Base-by-base conservation (phyloP, 2,329 filamentous ascomycete species). In the Albifimbria verrucaria region DNA sequence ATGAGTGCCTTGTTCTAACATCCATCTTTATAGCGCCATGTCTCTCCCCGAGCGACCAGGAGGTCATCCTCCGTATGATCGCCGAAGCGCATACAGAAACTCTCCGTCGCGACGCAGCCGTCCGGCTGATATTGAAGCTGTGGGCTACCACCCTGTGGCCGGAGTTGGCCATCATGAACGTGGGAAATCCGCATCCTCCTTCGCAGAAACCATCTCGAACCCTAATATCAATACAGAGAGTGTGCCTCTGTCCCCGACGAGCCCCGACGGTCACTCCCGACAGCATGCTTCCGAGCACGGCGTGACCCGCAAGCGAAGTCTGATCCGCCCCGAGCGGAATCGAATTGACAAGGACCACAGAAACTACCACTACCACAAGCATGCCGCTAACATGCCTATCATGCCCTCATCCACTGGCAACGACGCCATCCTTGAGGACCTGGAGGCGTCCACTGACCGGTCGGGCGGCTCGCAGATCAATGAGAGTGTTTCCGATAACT, bases 281-380 rank as follows among this genome's bases (percentile, higher is more conserved):
- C 59, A 62, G 32, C 58, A 53, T 17, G 56, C 57, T 42, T 57
- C 59, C 55, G 64, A 73, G 49, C 66, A 71, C 50, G 67, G 71
- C 39, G 69, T 82, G 55, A 67, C 74, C 55, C 85, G 92, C 62
- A 97, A 97, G 73, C 86, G 89, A 68, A 97, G 90, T 70, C 77
- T 99, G 58, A 87, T 99, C 66, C 82, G 89, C 56, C 94, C 94
- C 1, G 94, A 99, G 73, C 85, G 94, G 59, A 88, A 88, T 64
- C 85, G 89, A 61, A 90, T 96, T 61, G 89, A 92, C 62, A 86
- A 81, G 58, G 89, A 92, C 62, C 92, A 97, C 68, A 92, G 92
- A 15, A 95, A 97, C 70, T 99, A 97, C 67, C 83, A 97, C 73
- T 99, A 99, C 72, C 86, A 91, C 61, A 89, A 96, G 69, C 92